phyloP scores from a whole-genome alignment of 2,329 filamentous ascomycete species.

The Colletotrichum cereale region DNA sequence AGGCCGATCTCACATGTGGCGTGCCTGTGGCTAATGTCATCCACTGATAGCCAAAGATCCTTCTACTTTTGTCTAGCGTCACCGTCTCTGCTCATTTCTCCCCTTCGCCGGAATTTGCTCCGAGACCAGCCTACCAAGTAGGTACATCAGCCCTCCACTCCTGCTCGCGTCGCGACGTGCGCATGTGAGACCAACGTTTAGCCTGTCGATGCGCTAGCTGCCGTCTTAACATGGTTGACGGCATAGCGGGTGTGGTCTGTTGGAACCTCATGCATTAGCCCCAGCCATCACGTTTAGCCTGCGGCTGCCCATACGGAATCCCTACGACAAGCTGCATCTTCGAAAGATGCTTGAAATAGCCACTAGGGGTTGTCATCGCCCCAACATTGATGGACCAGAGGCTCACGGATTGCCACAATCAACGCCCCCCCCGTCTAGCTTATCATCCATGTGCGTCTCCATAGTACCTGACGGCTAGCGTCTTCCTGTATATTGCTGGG shows the following conservation, averaged over 20 bases:
- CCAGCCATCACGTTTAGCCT: conserved; percentile 1
- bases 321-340: neutral
- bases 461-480: neutral
- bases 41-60: neutral
- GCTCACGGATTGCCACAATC: neutral
- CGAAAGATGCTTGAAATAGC: neutral
- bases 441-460: neutral
- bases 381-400: neutral
- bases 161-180: neutral
- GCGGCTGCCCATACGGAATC: neutral
- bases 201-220: conserved; percentile 3
- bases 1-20: neutral
- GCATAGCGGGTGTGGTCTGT: conserved; percentile 22
- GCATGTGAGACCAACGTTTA: neutral
- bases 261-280: conserved; percentile 26
- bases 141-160: neutral
- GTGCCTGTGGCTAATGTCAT: neutral
- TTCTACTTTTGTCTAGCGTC: neutral
- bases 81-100: neutral
- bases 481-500: neutral
- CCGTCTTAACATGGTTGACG: conserved; percentile 15
- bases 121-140: neutral
- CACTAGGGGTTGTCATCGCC: neutral
- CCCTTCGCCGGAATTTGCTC: neutral
- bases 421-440: neutral